These are phyloP conservation scores for Aureobasidium sp. DNA, from an alignment of 2,329 filamentous ascomycete genomes.

Conservation along the genomic window DNA sequence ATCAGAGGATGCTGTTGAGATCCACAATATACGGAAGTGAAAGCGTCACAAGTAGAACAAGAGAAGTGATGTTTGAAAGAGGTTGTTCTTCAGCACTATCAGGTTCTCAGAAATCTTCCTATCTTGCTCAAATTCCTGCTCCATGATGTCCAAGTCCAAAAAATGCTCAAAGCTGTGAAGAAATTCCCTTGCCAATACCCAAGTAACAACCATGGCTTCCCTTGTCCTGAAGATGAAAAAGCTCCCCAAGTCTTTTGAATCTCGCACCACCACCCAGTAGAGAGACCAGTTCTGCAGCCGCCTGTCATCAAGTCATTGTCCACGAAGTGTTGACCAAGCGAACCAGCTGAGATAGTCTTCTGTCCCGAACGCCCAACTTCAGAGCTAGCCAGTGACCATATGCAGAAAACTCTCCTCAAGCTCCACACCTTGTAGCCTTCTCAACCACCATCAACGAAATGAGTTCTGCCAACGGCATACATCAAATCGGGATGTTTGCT, in stretches of 20 bases:
- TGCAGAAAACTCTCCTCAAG: background rate
- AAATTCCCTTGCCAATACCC: background rate
- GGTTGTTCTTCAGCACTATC: slow-evolving; percentile 11
- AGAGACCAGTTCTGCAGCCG: background rate
- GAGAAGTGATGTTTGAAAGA: background rate
- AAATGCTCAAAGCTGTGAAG: background rate
- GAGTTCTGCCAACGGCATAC: slow-evolving; percentile 2
- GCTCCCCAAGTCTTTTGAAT: background rate
- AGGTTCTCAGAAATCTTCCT: background rate
- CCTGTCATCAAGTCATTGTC: background rate
- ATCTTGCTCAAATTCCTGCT: background rate
- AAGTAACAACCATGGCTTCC: too few species aligned
- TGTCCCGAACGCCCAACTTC: background rate
- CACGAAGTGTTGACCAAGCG: background rate
- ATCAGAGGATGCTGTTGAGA: too few species aligned
- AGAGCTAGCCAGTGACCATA: background rate
- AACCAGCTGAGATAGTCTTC: slow-evolving; percentile 4
- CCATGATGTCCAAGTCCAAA: background rate
- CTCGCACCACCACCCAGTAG: background rate
- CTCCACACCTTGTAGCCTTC: background rate
- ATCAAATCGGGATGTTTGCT: slow-evolving; percentile 1
- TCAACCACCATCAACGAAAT: slow-evolving; percentile 4
- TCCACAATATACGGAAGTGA: too few species aligned
- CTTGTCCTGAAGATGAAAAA: too few species aligned
- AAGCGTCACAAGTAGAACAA: too few species aligned